These are phyloP conservation scores for Plantago coronopus DNA, from an alignment of 305 asterid species.

Conservation along the genomic window DNA sequence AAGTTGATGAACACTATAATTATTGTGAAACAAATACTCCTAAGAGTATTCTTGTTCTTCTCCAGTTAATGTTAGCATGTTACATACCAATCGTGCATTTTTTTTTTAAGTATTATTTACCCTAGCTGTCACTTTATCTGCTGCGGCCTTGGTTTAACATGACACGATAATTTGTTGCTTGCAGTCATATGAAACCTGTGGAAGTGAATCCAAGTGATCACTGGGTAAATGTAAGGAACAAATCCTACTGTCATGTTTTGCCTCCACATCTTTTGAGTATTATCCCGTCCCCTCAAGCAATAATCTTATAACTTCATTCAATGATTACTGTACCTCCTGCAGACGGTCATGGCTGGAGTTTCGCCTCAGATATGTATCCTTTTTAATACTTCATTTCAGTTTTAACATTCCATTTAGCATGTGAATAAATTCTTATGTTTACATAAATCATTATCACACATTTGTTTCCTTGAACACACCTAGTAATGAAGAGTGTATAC, in stretches of 20 bases:
- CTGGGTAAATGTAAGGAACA: slow-evolving; percentile 76
- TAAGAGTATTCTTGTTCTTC: background rate
- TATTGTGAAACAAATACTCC: background rate
- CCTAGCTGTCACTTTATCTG: slow-evolving; percentile 10
- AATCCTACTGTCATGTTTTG: slow-evolving; percentile 12
- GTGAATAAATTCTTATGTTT: background rate
- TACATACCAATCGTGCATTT: background rate
- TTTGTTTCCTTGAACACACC: slow-evolving; percentile 34
- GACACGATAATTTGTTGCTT: slow-evolving; percentile 25
- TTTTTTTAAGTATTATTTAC: background rate
- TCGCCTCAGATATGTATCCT: slow-evolving; percentile 79
- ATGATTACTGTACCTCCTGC: slow-evolving; percentile 33
- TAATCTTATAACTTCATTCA: slow-evolving; percentile 18
- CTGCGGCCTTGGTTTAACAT: slow-evolving; percentile 25
- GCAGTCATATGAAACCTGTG: slow-evolving; percentile 89
- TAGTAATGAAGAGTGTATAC: slow-evolving; percentile 78
- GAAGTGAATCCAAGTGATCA: slow-evolving; percentile 86
- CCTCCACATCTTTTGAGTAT: slow-evolving; percentile 18
- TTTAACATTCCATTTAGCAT: background rate
- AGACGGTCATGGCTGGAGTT: slow-evolving; percentile 83
- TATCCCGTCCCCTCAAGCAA: slow-evolving; percentile 5
- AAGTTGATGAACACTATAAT: background rate
- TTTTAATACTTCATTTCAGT: background rate
- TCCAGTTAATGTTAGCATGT: background rate
- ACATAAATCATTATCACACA: background rate